Evolutionary conservation across 1,284 basidiomycete species (phyloP).

Genomic region (Inonotus obliquus): DNA sequence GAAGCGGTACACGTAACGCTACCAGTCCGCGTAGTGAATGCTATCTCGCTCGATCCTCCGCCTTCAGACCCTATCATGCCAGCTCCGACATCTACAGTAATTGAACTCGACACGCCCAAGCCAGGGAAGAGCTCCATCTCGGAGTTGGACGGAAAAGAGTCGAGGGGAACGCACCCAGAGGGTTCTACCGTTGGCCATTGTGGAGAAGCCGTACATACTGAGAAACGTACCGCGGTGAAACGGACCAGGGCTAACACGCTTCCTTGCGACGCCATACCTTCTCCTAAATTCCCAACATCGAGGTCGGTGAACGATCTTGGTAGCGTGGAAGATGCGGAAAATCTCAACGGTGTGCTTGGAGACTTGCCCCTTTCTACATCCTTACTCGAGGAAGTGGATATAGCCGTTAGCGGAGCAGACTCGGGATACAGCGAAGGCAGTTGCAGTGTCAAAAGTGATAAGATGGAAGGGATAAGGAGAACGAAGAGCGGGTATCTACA

Average conservation of each 20-base stretch:
- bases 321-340: slow-evolving; percentile 7
- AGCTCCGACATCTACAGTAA: slow-evolving; percentile 20
- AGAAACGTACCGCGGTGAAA: background rate
- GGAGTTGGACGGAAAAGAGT: background rate
- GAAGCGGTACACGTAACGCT: slow-evolving; percentile 59
- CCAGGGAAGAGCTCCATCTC: background rate
- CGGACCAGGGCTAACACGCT: background rate
- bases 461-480: background rate
- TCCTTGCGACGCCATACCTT: background rate
- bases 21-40: slow-evolving; percentile 73
- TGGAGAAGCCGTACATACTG: background rate
- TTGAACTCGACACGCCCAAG: slow-evolving; percentile 21
- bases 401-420: background rate
- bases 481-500: background rate
- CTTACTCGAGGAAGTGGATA: slow-evolving; percentile 7
- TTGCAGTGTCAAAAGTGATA: background rate
- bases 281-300: background rate
- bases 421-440: background rate
- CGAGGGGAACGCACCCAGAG: background rate
- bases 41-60: slow-evolving; percentile 77
- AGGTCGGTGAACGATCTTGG: slow-evolving; percentile 12
- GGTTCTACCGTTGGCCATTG: background rate
- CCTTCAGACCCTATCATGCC: slow-evolving; percentile 36
- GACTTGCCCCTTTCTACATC: slow-evolving; percentile 14
- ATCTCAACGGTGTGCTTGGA: slow-evolving; percentile 9